Conservation (phyloP, 176 grass and related monocot species). For the Hordeum vulgare region MorexV3_pseudomolecules_assembly NC_058519.1:637371873-637372372, state of each 20-base stretch:
- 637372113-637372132: neutral
- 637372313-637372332: neutral
- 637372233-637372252: neutral
- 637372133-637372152: slow-evolving; percentile 5
- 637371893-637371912: too few species aligned
- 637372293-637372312: neutral
- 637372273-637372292: too few species aligned
- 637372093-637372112: slow-evolving; percentile 13
- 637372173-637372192: slow-evolving; percentile 4
- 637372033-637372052: neutral
- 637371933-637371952: neutral
- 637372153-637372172: slow-evolving; percentile 1
- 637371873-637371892: too few species aligned
- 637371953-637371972: too few species aligned
- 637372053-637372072: slow-evolving; percentile 21
- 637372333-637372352: neutral
- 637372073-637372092: slow-evolving; percentile 30
- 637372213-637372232: neutral
- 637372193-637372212: neutral
- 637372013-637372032: neutral
- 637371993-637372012: neutral
- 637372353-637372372: neutral
- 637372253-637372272: neutral
- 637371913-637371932: too few species aligned
- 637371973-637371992: neutral